Base-by-base conservation (phyloP, 441 rosid genomes). In the Populus hybrid region DNA sequence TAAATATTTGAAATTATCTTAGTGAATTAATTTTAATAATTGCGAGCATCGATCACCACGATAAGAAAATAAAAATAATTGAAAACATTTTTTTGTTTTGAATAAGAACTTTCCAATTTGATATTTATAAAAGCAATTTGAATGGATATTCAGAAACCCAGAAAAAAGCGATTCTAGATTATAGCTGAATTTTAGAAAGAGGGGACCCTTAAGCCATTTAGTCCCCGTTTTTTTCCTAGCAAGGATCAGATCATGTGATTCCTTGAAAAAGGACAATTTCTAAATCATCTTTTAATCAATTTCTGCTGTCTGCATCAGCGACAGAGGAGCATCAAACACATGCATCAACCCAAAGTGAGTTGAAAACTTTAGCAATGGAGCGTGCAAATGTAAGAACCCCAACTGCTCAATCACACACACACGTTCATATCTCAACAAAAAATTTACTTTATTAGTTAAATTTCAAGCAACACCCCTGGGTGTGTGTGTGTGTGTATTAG, bases 261-360 rank as follows among this genome's bases (percentile, higher is more conserved):
- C 70, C n/a, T 50, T 69, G 42, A 32, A 2, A 66, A 77, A 85
- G 75, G 71, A 77, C 78, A 69, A 78, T 40, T 80, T 80, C 35
- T 64, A 69, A 75, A 81, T 80, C 77, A 10, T 72, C 77, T 78
- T 79, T 84, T 75, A 24, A 65, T 65, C 32, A 21, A 23, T 57
- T 32, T 67, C 61, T 38, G 5, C n/a, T 36, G 42, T 34, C 42
- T 32, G 20, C 42, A 20, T 69, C 42, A 5, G 21, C 23, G 35
- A 75, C 72, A 20, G 24, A 3, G 59, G 30, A 50, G 81, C 78
- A 82, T 81, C 86, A 24, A 53, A 36, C 81, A 67, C 81, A 78
- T 80, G 85, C 85, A 81, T 83, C 86, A 69, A 50, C 81, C 74
- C 46, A 57, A 70, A 68, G 32, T 16, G 66, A 23, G 57, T 53